Evolutionary conservation across 2,329 filamentous ascomycete species (phyloP).

Genomic region (Coniochaeta sp.): DNA sequence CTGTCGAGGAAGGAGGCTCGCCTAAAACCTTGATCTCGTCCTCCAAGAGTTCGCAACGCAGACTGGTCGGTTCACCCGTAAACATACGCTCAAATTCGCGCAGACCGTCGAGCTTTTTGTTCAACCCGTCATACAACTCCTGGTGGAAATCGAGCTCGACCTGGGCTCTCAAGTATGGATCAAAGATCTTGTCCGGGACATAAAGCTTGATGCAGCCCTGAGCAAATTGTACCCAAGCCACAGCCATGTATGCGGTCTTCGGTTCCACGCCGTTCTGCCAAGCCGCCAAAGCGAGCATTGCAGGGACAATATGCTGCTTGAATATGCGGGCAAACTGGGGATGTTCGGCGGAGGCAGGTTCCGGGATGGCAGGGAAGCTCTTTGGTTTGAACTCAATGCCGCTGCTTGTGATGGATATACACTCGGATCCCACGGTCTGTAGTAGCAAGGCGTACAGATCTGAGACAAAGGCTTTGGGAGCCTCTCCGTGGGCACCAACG

Average conservation of each 20-base stretch:
- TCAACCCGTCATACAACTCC: conserved; percentile 48
- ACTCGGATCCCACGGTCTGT: background rate
- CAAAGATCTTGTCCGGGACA: conserved; percentile 78
- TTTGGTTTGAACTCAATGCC: background rate
- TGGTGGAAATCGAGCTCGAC: conserved; percentile 56
- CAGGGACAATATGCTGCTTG: conserved; percentile 35
- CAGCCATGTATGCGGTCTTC: conserved; percentile 30
- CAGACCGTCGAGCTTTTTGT: conserved; percentile 52
- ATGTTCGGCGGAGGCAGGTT: conserved; percentile 18
- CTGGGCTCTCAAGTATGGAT: conserved; percentile 62
- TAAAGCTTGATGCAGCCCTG: conserved; percentile 70
- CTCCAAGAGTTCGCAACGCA: conserved; percentile 58
- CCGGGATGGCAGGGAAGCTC: conserved; percentile 7
- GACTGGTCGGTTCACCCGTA: conserved; percentile 59
- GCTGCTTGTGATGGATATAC: background rate
- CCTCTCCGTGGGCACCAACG: conserved; percentile 29
- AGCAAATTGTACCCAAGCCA: conserved; percentile 72
- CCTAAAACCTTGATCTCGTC: conserved; percentile 58
- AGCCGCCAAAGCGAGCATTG: conserved; percentile 35
- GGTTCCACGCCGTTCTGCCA: conserved; percentile 20
- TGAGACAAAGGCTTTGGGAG: conserved; percentile 19
- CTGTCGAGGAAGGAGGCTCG: conserved; percentile 54
- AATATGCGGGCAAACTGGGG: conserved; percentile 28
- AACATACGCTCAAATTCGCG: conserved; percentile 58
- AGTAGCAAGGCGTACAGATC: conserved; percentile 14